phyloP scores from a whole-genome alignment of 352 stramenopile species.

The Phytophthora ramorum region DNA sequence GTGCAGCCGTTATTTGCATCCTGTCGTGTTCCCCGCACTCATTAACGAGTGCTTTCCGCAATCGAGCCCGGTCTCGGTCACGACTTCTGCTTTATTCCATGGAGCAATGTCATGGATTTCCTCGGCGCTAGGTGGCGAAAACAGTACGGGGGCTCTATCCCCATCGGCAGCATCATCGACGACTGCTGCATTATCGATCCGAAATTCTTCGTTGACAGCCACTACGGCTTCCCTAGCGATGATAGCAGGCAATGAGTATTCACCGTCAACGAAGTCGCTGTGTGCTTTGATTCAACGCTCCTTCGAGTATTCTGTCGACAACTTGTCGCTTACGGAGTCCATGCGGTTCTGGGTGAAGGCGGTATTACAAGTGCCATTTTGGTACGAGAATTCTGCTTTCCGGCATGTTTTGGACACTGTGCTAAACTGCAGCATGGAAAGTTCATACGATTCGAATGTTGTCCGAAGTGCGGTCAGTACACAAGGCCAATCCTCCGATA shows the following conservation, averaged over 20 bases:
- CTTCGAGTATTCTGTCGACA: constrained; percentile 65
- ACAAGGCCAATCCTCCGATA: neutral
- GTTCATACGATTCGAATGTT: constrained; percentile 20
- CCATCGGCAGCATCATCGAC: constrained; percentile 47
- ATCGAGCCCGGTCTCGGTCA: constrained; percentile 52
- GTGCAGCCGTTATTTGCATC: constrained; percentile 74
- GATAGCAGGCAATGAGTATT: constrained; percentile 49
- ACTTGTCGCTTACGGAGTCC: constrained; percentile 41
- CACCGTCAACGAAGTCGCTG: constrained; percentile 57
- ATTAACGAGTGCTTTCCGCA: constrained; percentile 68
- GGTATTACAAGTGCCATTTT: constrained; percentile 77
- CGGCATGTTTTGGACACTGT: constrained; percentile 76
- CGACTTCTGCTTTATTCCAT: constrained; percentile 62
- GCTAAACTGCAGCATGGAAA: constrained; percentile 68
- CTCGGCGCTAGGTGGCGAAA: constrained; percentile 51
- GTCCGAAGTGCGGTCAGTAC: neutral
- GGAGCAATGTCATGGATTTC: constrained; percentile 71
- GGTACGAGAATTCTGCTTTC: constrained; percentile 78
- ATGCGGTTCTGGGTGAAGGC: constrained; percentile 70
- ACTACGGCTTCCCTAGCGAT: constrained; percentile 60
- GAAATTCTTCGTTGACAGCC: constrained; percentile 62
- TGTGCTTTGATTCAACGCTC: constrained; percentile 62
- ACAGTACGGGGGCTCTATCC: constrained; percentile 35
- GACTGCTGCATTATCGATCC: constrained; percentile 51
- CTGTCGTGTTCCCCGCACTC: constrained; percentile 64